Conservation (phyloP, 441 rosid species). For the Capsella rubella region DNA sequence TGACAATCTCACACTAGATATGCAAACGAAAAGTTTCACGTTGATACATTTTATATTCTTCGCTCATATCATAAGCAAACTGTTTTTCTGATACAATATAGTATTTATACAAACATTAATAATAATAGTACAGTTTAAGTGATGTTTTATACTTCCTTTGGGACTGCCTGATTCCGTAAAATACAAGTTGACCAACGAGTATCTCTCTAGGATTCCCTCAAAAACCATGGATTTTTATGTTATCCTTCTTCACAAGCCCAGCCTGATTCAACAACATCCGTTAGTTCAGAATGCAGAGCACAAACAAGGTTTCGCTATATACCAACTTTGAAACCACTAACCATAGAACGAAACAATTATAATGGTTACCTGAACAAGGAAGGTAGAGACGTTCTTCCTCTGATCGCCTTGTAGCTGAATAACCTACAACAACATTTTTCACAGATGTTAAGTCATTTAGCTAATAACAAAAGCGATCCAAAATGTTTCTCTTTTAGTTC, state of each 20-base stretch:
- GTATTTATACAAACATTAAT: slow-evolving; percentile 10
- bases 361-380: slow-evolving; percentile 52
- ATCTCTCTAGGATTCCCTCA: slow-evolving; percentile 45
- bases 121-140: slow-evolving; percentile 9
- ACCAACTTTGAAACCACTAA: not conserved
- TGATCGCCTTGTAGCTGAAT: slow-evolving; percentile 76
- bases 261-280: slow-evolving; percentile 54
- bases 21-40: not conserved
- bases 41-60: slow-evolving; percentile 17
- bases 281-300: not conserved
- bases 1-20: slow-evolving; percentile 38
- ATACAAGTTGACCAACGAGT: slow-evolving; percentile 30
- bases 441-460: not conserved
- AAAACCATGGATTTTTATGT: slow-evolving; percentile 94
- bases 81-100: not conserved
- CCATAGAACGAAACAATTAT: not conserved
- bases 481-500: not conserved
- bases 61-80: slow-evolving; percentile 28
- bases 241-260: slow-evolving; percentile 92
- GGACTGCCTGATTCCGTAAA: slow-evolving; percentile 12
- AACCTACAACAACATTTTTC: slow-evolving; percentile 48
- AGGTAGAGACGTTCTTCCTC: slow-evolving; percentile 63
- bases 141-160: slow-evolving; percentile 20
- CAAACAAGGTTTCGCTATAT: not conserved
- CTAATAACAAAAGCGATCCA: not conserved